Percentiles rank a stretch among this genome's conserved stretches.
These are phyloP conservation scores for Xylaria scruposa DNA, from an alignment of 495 filamentous ascomycete species.

Conservation along the genomic window DNA sequence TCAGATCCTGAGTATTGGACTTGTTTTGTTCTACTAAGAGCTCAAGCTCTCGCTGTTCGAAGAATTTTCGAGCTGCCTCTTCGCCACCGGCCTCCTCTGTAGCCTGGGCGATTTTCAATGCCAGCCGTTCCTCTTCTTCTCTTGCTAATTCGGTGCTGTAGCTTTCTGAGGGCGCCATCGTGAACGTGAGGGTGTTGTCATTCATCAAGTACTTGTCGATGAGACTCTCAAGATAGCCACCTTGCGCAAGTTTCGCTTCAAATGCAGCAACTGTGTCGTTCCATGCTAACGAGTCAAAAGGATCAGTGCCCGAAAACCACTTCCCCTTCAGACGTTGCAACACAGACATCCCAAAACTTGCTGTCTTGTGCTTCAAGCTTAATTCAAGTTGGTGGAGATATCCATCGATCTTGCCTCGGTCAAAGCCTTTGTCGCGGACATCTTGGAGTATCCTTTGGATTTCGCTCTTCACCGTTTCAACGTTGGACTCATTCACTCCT, in stretches of 20 bases:
- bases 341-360: conserved; percentile 89
- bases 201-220: conserved; percentile 90
- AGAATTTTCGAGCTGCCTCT: conserved; percentile 68
- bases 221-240: conserved; percentile 81
- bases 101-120: conserved; percentile 71
- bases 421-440: conserved; percentile 76
- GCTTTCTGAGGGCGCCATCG: conserved; percentile 82
- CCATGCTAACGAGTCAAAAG: conserved; percentile 88
- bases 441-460: conserved; percentile 72
- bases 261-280: conserved; percentile 85
- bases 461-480: conserved; percentile 74
- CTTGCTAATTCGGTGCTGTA: conserved; percentile 75
- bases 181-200: conserved; percentile 86
- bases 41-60: conserved; percentile 79
- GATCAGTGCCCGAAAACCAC: conserved; percentile 95
- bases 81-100: conserved; percentile 72
- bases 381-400: conserved; percentile 93
- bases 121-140: conserved; percentile 78
- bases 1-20: conserved; percentile 80
- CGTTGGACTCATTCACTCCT: conserved; percentile 79
- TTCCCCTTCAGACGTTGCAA: conserved; percentile 85
- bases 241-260: conserved; percentile 70
- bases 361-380: conserved; percentile 89
- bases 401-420: conserved; percentile 86
- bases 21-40: conserved; percentile 82